phyloP scores from a whole-genome alignment of 202 grass and related monocot species.

The Hordeum pubiflorum region DNA sequence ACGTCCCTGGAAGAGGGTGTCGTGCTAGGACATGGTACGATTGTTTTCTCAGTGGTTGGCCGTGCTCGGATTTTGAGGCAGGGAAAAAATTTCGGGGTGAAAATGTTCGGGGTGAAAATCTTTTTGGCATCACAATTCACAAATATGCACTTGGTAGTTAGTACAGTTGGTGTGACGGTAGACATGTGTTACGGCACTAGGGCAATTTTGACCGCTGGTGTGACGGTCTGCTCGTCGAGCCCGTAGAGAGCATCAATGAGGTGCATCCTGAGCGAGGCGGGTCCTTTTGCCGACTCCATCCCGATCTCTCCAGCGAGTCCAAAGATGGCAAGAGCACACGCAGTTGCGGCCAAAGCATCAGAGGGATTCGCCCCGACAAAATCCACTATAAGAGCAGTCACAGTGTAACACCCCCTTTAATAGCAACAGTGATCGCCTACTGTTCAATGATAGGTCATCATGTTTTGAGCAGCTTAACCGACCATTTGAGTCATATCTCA shows the following conservation, averaged over 20 bases:
- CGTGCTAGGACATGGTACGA: too few species aligned
- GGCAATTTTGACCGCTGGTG: slow-evolving; percentile 37
- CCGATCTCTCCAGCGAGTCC: slow-evolving; percentile 63
- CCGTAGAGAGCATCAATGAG: slow-evolving; percentile 60
- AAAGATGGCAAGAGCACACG: slow-evolving; percentile 61
- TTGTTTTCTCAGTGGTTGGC: too few species aligned
- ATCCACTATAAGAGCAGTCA: slow-evolving; percentile 38
- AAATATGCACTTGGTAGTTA: not conserved
- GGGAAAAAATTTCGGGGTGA: too few species aligned
- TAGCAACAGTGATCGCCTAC: too few species aligned
- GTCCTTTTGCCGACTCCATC: slow-evolving; percentile 58
- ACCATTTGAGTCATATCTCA: too few species aligned
- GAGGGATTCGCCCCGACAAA: slow-evolving; percentile 67
- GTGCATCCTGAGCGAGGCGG: slow-evolving; percentile 72
- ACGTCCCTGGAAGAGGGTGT: too few species aligned
- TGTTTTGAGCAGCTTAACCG: too few species aligned
- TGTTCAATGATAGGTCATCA: too few species aligned
- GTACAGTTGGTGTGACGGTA: not conserved
- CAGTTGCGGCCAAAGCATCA: slow-evolving; percentile 34
- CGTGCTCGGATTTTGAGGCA: too few species aligned
- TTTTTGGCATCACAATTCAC: not conserved
- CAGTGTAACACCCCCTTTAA: not conserved
- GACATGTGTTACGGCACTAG: not conserved
- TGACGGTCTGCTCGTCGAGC: slow-evolving; percentile 38
- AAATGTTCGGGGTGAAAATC: not conserved